A percentile compares a stretch with the other conserved stretches of the same genome.
phyloP scores from a whole-genome alignment of 441 rosid genomes.

The Gossypium trilobum region DNA sequence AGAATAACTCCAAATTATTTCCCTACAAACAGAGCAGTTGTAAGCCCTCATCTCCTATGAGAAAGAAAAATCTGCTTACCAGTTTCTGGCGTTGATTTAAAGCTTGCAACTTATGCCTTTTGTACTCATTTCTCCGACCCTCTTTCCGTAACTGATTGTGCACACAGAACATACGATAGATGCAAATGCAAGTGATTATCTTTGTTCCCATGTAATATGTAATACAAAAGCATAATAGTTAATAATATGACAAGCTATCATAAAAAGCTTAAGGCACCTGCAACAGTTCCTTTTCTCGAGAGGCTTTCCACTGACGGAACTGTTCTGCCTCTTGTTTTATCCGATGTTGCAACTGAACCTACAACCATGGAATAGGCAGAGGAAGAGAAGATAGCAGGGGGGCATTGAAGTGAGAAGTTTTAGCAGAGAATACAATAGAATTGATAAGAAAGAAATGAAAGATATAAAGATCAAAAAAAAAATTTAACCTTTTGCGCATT shows the following conservation, averaged over 20 bases:
- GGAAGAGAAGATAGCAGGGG: constrained; percentile 7
- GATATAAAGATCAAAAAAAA: background rate
- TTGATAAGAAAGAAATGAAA: background rate
- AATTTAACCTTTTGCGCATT: constrained; percentile 81
- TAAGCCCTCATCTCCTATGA: background rate
- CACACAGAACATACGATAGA: background rate
- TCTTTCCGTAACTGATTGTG: constrained; percentile 73
- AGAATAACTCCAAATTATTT: constrained; percentile 13
- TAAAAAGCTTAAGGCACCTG: constrained; percentile 44
- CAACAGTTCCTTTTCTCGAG: constrained; percentile 77
- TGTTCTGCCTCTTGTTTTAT: constrained; percentile 94
- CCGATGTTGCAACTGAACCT: constrained; percentile 87
- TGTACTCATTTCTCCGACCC: constrained; percentile 92
- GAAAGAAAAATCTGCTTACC: constrained; percentile 39
- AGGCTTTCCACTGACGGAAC: constrained; percentile 88
- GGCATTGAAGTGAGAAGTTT: background rate
- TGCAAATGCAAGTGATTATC: background rate
- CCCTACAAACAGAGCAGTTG: background rate
- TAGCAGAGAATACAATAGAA: background rate
- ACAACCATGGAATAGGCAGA: constrained; percentile 13
- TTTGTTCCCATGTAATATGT: constrained; percentile 4
- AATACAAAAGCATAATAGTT: constrained; percentile 3
- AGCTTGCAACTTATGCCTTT: constrained; percentile 95
- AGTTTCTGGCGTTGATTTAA: constrained; percentile 94
- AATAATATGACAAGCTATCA: background rate